Conservation (phyloP, 2,329 filamentous ascomycete genomes). For the Fusarium falciforme region DNA sequence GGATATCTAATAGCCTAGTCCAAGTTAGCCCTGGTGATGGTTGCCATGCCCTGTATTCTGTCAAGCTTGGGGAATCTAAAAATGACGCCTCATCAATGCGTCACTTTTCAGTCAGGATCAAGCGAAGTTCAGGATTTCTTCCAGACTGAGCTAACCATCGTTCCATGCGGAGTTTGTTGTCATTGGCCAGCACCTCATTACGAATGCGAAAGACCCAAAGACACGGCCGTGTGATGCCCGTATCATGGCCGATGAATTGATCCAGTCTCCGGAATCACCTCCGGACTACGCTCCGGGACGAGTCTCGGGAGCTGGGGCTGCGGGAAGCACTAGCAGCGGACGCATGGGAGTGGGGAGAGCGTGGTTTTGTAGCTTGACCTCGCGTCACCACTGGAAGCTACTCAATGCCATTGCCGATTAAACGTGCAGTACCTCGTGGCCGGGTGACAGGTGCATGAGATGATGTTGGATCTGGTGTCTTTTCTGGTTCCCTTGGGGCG, state of each 20-base stretch:
- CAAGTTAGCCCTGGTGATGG: conserved; percentile 5
- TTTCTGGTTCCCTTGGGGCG: background rate
- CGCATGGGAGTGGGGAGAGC: conserved; percentile 28
- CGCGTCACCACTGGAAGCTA: conserved; percentile 15
- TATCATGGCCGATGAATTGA: conserved; percentile 29
- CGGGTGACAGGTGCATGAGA: conserved; percentile 27
- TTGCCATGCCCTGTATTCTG: background rate
- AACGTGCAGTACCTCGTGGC: conserved; percentile 23
- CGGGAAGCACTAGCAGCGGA: conserved; percentile 16
- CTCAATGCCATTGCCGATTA: conserved; percentile 5
- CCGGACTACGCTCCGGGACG: conserved; percentile 33
- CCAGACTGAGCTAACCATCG: conserved; percentile 12
- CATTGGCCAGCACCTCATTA: background rate
- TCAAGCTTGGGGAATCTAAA: conserved; percentile 1
- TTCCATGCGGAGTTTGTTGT: conserved; percentile 9
- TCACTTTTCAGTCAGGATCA: conserved; percentile 26
- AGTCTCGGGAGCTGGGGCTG: conserved; percentile 14
- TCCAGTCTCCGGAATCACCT: conserved; percentile 32
- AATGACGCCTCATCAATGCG: conserved; percentile 20
- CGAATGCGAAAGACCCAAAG: background rate
- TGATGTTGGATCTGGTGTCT: conserved; percentile 20
- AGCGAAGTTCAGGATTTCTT: background rate
- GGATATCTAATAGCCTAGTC: conserved; percentile 14
- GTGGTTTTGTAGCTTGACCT: conserved; percentile 18
- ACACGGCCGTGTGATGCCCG: conserved; percentile 3